Evolutionary conservation across 345 rosid genomes (phyloP).

Genomic region (Brassica napus): DNA sequence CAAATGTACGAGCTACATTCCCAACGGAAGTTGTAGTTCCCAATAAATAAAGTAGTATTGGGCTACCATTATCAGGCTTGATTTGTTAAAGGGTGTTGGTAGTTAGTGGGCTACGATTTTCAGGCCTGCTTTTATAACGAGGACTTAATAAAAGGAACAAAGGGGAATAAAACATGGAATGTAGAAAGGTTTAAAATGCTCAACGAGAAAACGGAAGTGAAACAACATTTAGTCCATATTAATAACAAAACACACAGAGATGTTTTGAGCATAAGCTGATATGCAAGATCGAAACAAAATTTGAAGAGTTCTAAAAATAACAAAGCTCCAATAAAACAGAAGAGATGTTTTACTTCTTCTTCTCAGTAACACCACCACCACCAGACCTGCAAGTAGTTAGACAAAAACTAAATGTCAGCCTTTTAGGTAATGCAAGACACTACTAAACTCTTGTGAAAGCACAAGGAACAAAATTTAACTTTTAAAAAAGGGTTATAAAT

Average conservation of each 20-base stretch:
- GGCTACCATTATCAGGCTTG: background rate
- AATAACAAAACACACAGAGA: conserved; percentile 15
- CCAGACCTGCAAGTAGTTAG: conserved; percentile 30
- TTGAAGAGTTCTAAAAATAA: conserved; percentile 7
- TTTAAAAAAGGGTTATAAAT: background rate
- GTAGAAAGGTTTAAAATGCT: background rate
- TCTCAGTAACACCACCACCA: conserved; percentile 39
- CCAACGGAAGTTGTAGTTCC: background rate
- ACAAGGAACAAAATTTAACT: background rate
- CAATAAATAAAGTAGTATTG: background rate
- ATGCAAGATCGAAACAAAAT: conserved; percentile 1
- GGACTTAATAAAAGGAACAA: background rate
- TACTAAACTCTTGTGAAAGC: background rate
- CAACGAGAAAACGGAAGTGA: background rate
- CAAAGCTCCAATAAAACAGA: conserved; percentile 12
- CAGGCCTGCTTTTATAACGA: background rate
- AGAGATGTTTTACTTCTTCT: conserved; percentile 38
- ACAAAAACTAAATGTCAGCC: background rate
- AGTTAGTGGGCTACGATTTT: too few species aligned
- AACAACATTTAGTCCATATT: conserved; percentile 2
- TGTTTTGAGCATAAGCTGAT: conserved; percentile 6
- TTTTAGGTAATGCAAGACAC: too few species aligned
- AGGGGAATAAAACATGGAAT: background rate
- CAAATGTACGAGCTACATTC: too few species aligned
- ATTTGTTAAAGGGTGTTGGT: background rate